phyloP scores from a whole-genome alignment of 148 eudicot species.

The Rhododendron molle region DNA sequence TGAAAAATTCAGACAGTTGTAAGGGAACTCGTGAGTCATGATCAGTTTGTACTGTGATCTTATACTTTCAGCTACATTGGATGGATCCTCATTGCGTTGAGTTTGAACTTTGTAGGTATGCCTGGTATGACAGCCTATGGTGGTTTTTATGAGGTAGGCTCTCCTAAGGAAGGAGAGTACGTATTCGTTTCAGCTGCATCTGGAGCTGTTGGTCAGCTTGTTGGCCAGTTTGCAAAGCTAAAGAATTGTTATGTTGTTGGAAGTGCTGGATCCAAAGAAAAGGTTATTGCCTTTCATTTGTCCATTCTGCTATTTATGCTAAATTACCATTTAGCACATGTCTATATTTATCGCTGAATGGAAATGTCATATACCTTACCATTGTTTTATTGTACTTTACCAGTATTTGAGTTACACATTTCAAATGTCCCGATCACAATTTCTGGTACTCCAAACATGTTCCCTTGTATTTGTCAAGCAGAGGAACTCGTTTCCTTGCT shows the following conservation, averaged over 20 bases:
- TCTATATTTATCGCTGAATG: not conserved
- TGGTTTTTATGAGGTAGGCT: slow-evolving; percentile 1
- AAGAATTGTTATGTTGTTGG: not conserved
- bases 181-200: not conserved
- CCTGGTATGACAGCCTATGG: not conserved
- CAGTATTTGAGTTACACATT: too few species aligned
- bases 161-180: not conserved
- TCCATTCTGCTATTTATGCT: not conserved
- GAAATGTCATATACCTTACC: not conserved
- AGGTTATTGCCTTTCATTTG: not conserved
- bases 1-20: not conserved
- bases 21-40: not conserved
- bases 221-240: not conserved
- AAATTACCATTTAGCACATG: not conserved
- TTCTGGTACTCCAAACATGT: not conserved
- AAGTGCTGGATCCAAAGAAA: slow-evolving; percentile 1
- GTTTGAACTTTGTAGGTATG: not conserved
- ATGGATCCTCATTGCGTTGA: not conserved
- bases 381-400: too few species aligned
- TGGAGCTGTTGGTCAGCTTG: not conserved
- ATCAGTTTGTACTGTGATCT: not conserved
- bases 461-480: not conserved
- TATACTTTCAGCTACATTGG: not conserved
- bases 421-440: not conserved
- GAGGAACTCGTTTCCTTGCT: not conserved